These are phyloP conservation scores for Fonsecaea erecta DNA, from an alignment of 2,329 filamentous ascomycete species.

Conservation along the genomic window DNA sequence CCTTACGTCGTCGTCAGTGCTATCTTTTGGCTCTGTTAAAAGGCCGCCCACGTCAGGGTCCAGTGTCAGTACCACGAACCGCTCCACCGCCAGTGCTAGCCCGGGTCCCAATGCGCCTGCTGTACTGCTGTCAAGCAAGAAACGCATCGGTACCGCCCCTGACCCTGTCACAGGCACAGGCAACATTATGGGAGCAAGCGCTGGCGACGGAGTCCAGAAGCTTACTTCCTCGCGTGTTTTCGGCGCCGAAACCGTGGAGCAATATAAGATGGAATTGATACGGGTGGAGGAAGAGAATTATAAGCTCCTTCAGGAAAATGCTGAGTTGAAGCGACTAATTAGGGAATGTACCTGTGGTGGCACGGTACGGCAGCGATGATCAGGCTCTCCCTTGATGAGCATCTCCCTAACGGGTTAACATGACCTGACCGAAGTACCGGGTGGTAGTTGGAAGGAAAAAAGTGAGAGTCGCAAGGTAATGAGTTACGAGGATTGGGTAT, in stretches of 20 bases:
- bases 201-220: neutral
- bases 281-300: slow-evolving; percentile 38
- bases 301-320: slow-evolving; percentile 81
- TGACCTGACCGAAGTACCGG: neutral
- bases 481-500: neutral
- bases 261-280: slow-evolving; percentile 38
- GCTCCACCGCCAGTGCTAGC: slow-evolving; percentile 26
- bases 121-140: slow-evolving; percentile 7
- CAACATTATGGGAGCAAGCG: neutral
- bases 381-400: neutral
- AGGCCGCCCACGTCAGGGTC: slow-evolving; percentile 32
- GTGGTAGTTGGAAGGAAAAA: neutral
- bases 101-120: slow-evolving; percentile 18
- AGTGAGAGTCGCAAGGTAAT: neutral
- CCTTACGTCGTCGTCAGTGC: slow-evolving; percentile 31
- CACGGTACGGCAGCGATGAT: slow-evolving; percentile 15
- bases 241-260: slow-evolving; percentile 21
- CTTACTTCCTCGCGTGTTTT: neutral
- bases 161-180: neutral
- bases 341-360: slow-evolving; percentile 36
- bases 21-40: slow-evolving; percentile 29
- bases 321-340: slow-evolving; percentile 79
- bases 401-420: neutral
- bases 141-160: neutral
- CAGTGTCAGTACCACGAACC: slow-evolving; percentile 25